These are phyloP conservation scores for Ramularia endophylla DNA, from an alignment of 2,329 filamentous ascomycete genomes.

Conservation along the genomic window DNA sequence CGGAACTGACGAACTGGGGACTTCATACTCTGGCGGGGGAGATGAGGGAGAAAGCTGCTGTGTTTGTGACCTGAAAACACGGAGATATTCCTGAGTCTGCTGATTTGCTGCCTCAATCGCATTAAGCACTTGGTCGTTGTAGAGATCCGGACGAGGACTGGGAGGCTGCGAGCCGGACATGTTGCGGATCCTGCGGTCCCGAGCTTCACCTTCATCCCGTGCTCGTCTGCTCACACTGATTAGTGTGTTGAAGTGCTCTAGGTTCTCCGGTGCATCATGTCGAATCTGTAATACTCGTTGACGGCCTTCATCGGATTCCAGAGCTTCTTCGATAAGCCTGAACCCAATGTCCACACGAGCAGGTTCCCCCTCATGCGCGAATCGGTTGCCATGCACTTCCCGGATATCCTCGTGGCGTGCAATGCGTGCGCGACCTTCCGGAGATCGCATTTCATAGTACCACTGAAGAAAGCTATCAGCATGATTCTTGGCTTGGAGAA, in stretches of 20 bases:
- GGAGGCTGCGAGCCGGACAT: constrained; percentile 2
- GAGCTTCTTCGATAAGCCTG: constrained; percentile 27
- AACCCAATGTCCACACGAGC: constrained; percentile 27
- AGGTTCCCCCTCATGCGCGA: constrained; percentile 19
- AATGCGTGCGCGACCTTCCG: constrained; percentile 24
- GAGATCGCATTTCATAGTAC: constrained; percentile 19
- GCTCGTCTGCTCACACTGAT: neutral
- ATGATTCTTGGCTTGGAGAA: too few relatives aligned
- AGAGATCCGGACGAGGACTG: constrained; percentile 16
- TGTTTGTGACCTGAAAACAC: constrained; percentile 16
- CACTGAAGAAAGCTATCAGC: constrained; percentile 9
- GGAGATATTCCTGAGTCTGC: constrained; percentile 22
- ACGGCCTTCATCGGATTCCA: constrained; percentile 24
- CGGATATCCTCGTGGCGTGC: constrained; percentile 29
- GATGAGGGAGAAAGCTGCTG: constrained; percentile 10
- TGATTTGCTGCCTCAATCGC: constrained; percentile 13
- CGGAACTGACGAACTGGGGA: constrained; percentile 11
- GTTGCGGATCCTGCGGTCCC: neutral
- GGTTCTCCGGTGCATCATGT: constrained; percentile 1
- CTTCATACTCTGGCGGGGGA: constrained; percentile 22
- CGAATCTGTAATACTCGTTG: constrained; percentile 19
- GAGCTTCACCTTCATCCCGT: too few relatives aligned
- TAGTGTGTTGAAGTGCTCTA: neutral
- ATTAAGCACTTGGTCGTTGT: constrained; percentile 12
- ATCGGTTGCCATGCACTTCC: constrained; percentile 21